Conservation (phyloP, 2,329 filamentous ascomycete genomes). For the Cadophora malorum region DNA sequence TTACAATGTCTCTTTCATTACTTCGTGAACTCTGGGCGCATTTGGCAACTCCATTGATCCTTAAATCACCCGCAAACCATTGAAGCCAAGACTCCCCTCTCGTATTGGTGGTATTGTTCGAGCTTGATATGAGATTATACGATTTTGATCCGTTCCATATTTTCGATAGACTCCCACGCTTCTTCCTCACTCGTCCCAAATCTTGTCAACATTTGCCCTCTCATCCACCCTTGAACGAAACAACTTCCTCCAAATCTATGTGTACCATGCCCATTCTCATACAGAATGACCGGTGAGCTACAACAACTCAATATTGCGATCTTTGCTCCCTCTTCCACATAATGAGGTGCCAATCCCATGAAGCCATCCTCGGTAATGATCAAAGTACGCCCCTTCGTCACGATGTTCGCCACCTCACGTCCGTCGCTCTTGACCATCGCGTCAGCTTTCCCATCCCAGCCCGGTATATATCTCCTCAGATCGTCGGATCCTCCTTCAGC, state of each 20-base stretch:
- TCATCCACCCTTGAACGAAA: slow-evolving; percentile 30
- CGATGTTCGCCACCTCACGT: slow-evolving; percentile 7
- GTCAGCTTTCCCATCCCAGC: not conserved
- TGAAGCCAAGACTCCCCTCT: too few relatives aligned
- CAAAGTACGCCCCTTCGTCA: slow-evolving; percentile 24
- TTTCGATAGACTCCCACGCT: slow-evolving; percentile 27
- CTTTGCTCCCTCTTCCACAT: slow-evolving; percentile 19
- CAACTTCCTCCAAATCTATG: slow-evolving; percentile 21
- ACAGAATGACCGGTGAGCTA: slow-evolving; percentile 21
- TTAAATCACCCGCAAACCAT: too few relatives aligned
- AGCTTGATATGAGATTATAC: not conserved
- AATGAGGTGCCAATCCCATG: slow-evolving; percentile 25
- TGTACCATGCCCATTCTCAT: slow-evolving; percentile 20
- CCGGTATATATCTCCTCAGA: slow-evolving; percentile 5
- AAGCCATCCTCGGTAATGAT: slow-evolving; percentile 23
- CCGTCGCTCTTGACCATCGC: not conserved
- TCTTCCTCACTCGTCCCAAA: slow-evolving; percentile 21
- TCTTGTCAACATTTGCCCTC: slow-evolving; percentile 19
- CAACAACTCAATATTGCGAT: slow-evolving; percentile 25
- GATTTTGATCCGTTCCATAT: slow-evolving; percentile 21
- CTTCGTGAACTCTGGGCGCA: too few relatives aligned
- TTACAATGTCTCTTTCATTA: too few relatives aligned
- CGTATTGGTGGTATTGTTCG: too few relatives aligned
- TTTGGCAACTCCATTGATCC: too few relatives aligned
- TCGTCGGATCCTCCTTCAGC: not conserved